Percentiles rank a stretch among this genome's conserved stretches.
phyloP scores from a whole-genome alignment of 352 stramenopile genomes.

The Pythium volutum region DNA sequence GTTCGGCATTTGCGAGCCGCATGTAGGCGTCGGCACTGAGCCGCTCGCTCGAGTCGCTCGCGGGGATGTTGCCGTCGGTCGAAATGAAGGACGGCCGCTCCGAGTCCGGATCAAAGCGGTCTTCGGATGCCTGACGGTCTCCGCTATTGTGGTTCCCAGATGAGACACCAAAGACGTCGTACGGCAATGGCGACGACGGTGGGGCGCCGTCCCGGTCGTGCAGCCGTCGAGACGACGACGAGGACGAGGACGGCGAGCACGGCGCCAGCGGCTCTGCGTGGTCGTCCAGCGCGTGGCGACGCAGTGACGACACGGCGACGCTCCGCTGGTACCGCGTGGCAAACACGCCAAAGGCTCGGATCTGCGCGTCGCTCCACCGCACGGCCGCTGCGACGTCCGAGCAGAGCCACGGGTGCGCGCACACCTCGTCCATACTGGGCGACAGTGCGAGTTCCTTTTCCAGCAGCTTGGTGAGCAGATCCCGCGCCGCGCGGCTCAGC shows the following conservation, averaged over 20 bases:
- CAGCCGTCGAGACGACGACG: slow-evolving; percentile 8
- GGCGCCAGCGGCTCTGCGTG: neutral
- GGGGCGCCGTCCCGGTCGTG: neutral
- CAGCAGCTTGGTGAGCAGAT: slow-evolving; percentile 58
- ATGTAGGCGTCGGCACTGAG: slow-evolving; percentile 77
- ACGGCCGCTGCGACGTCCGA: slow-evolving; percentile 39
- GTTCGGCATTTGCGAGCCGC: slow-evolving; percentile 60
- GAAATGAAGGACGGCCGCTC: slow-evolving; percentile 75
- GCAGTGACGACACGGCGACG: slow-evolving; percentile 31
- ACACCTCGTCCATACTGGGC: slow-evolving; percentile 62
- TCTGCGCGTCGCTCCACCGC: slow-evolving; percentile 40
- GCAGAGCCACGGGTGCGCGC: slow-evolving; percentile 66
- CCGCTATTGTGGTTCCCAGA: neutral
- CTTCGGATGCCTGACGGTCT: slow-evolving; percentile 12
- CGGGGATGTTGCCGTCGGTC: slow-evolving; percentile 42
- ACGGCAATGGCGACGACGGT: neutral
- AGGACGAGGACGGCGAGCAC: neutral
- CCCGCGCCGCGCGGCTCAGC: slow-evolving; percentile 62
- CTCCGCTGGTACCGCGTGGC: slow-evolving; percentile 41
- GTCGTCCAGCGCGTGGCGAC: slow-evolving; percentile 4
- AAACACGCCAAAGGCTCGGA: slow-evolving; percentile 46
- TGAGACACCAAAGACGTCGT: slow-evolving; percentile 16
- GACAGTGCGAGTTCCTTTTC: slow-evolving; percentile 42
- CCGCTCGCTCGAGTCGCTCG: slow-evolving; percentile 24
- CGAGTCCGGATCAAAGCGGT: slow-evolving; percentile 18